Evolutionary conservation across 345 rosid species (phyloP).

Genomic region (Lepidium aucheri): DNA sequence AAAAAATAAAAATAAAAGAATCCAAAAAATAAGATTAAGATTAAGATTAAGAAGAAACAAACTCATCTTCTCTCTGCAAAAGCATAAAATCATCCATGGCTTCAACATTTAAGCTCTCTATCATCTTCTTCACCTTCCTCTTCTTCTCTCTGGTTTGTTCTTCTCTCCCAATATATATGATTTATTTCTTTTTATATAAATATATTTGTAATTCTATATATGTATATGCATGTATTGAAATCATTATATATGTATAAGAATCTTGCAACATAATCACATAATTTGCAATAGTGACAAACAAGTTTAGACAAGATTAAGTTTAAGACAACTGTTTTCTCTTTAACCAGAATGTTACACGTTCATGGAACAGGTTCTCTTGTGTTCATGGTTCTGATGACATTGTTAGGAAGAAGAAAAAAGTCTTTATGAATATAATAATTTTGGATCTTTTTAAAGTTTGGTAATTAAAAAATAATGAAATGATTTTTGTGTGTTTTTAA

Average conservation of each 20-base stretch:
- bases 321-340: not conserved
- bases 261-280: not conserved
- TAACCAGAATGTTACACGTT: not conserved
- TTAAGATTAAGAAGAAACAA: not conserved
- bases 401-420: not conserved
- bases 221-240: not conserved
- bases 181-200: not conserved
- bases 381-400: constrained; percentile 9
- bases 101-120: constrained; percentile 1
- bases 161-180: not conserved
- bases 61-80: not conserved
- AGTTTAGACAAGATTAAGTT: not conserved
- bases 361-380: constrained; percentile 3
- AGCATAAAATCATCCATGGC: constrained; percentile 12
- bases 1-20: not conserved
- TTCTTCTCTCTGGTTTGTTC: constrained; percentile 26
- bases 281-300: not conserved
- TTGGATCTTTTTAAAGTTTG: not conserved
- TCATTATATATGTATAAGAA: not conserved
- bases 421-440: not conserved
- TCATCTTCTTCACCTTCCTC: constrained; percentile 3
- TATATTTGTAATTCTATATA: not conserved
- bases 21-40: constrained; percentile 2
- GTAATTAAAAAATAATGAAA: not conserved
- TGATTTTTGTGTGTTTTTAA: not conserved